These are phyloP conservation scores for Amanita pseudoporphyria DNA, from an alignment of 768 basidiomycete genomes.

Conservation along the genomic window DNA sequence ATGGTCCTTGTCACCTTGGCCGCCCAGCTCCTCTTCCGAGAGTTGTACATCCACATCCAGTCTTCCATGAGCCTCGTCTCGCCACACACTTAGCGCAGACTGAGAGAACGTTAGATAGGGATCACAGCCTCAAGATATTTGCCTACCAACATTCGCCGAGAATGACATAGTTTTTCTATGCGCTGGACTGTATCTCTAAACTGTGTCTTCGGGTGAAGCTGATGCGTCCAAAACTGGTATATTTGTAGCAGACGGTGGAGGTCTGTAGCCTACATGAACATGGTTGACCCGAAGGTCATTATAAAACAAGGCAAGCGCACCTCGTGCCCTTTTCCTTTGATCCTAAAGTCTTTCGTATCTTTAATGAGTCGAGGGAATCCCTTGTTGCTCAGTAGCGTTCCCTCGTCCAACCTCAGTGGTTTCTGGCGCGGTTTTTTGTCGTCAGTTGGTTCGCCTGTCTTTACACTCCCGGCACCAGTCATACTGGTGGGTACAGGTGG, in stretches of 20 bases:
- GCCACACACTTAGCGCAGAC: conserved; percentile 71
- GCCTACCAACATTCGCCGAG: conserved; percentile 72
- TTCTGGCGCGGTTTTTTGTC: conserved; percentile 39
- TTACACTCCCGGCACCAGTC: not conserved
- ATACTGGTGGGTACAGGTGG: not conserved
- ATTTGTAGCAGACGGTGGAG: conserved; percentile 69
- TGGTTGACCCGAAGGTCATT: not conserved
- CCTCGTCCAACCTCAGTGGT: conserved; percentile 62
- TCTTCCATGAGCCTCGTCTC: conserved; percentile 48
- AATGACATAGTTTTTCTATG: conserved; percentile 84
- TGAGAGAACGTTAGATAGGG: conserved; percentile 6
- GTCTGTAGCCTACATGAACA: conserved; percentile 53
- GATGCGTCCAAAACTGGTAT: conserved; percentile 95
- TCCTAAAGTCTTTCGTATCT: conserved; percentile 67
- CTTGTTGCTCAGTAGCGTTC: conserved; percentile 54
- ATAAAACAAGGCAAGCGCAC: conserved; percentile 27
- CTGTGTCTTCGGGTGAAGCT: conserved; percentile 80
- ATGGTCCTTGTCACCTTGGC: conserved; percentile 10
- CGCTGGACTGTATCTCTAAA: conserved; percentile 81
- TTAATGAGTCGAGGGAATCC: conserved; percentile 79
- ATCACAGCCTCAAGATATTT: conserved; percentile 14
- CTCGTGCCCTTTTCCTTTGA: conserved; percentile 90
- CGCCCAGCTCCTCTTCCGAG: conserved; percentile 13
- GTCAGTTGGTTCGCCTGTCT: conserved; percentile 15
- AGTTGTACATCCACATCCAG: conserved; percentile 12